Evolutionary conservation across 192 early-diverging fungal genomes (phyloP).

Genomic region (Mortierella antarctica): DNA sequence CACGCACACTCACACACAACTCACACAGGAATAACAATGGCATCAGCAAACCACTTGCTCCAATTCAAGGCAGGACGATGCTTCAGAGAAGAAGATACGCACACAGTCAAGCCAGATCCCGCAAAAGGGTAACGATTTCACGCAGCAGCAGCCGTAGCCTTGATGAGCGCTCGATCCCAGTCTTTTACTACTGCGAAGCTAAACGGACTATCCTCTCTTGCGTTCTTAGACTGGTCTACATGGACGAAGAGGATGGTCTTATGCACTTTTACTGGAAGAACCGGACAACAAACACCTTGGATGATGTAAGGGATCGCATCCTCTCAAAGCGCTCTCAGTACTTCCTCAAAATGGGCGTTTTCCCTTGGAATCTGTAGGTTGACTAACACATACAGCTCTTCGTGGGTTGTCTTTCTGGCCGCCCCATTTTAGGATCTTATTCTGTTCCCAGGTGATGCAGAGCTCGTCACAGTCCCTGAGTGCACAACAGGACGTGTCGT

Average conservation of each 20-base stretch:
- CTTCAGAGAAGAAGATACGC: slow-evolving; percentile 70
- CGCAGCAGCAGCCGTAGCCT: not conserved
- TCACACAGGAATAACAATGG: slow-evolving; percentile 14
- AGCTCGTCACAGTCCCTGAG: slow-evolving; percentile 60
- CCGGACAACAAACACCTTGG: slow-evolving; percentile 58
- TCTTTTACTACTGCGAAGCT: too few species aligned
- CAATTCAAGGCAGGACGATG: slow-evolving; percentile 82
- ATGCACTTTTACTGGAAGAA: slow-evolving; percentile 89
- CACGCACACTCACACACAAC: not conserved
- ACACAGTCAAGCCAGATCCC: slow-evolving; percentile 77
- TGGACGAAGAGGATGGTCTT: slow-evolving; percentile 77
- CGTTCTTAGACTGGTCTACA: slow-evolving; percentile 62
- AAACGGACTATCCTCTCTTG: not conserved
- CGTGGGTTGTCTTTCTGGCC: slow-evolving; percentile 7
- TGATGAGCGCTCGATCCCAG: not conserved
- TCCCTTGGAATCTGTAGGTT: not conserved
- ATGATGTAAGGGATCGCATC: slow-evolving; percentile 53
- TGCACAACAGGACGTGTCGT: slow-evolving; percentile 79
- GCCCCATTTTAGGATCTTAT: slow-evolving; percentile 65
- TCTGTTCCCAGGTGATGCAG: slow-evolving; percentile 83
- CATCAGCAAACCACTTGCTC: slow-evolving; percentile 41
- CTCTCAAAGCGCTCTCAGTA: not conserved
- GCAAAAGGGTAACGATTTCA: slow-evolving; percentile 68
- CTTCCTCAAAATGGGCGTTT: not conserved
- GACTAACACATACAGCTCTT: not conserved